Evolutionary conservation across 2,329 filamentous ascomycete species (phyloP).

Genomic region (Metarhizium anisopliae): DNA sequence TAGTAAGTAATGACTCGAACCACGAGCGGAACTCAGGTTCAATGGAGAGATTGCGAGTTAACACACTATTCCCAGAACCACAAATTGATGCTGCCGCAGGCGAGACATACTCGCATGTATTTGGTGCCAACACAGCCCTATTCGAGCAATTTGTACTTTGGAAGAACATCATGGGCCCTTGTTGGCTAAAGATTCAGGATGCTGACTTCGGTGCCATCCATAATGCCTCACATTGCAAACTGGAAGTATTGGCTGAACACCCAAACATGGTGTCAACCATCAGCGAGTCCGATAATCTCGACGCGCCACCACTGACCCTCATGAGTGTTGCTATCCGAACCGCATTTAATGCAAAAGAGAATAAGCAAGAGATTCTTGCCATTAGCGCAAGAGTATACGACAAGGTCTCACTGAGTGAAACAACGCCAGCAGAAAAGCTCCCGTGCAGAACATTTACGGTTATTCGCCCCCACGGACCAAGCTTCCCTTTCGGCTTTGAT

Average conservation of each 20-base stretch:
- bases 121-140: constrained; percentile 84
- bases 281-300: constrained; percentile 69
- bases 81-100: constrained; percentile 64
- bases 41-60: constrained; percentile 6
- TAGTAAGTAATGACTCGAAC: constrained; percentile 35
- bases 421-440: constrained; percentile 78
- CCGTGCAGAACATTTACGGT: constrained; percentile 87
- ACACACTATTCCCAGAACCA: constrained; percentile 39
- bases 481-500: constrained; percentile 84
- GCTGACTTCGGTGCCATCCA: constrained; percentile 77
- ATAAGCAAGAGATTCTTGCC: constrained; percentile 91
- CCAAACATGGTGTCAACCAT: constrained; percentile 67
- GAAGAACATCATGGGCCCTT: constrained; percentile 99
- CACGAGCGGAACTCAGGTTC: not conserved
- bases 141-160: constrained; percentile 98
- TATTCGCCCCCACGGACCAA: constrained; percentile 67
- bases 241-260: constrained; percentile 75
- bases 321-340: constrained; percentile 92
- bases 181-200: constrained; percentile 86
- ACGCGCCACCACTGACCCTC: constrained; percentile 81
- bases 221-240: constrained; percentile 94
- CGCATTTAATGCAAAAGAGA: constrained; percentile 79
- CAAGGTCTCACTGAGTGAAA: constrained; percentile 78
- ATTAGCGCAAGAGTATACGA: constrained; percentile 91
- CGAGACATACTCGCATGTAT: constrained; percentile 88